Evolutionary conservation across 2,329 filamentous ascomycete genomes (phyloP).

Genomic region (Aspergillus pseudotamarii): DNA sequence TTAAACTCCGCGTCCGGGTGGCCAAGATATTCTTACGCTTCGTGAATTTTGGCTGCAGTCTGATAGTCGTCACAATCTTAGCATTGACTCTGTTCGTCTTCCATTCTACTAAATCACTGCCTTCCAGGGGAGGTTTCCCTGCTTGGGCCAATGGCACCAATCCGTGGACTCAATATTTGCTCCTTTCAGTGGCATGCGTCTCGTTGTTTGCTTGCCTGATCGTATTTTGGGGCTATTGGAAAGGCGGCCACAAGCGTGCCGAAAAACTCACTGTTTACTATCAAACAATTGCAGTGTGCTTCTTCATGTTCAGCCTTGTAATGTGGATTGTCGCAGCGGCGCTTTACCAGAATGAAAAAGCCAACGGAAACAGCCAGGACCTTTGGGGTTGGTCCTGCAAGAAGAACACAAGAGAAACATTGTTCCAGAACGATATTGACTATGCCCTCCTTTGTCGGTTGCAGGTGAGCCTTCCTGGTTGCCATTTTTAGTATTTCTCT

Average conservation of each 20-base stretch:
- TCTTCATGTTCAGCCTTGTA: constrained; percentile 89
- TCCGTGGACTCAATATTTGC: constrained; percentile 85
- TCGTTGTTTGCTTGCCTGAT: constrained; percentile 78
- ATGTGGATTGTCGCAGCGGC: constrained; percentile 90
- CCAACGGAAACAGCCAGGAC: constrained; percentile 76
- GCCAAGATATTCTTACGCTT: constrained; percentile 94
- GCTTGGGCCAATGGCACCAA: constrained; percentile 81
- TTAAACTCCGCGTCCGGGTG: constrained; percentile 86
- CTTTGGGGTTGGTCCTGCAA: constrained; percentile 99
- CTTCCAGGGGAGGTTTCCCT: constrained; percentile 76
- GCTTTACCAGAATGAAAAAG: constrained; percentile 76
- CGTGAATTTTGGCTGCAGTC: constrained; percentile 94
- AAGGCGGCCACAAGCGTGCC: constrained; percentile 82
- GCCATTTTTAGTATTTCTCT: constrained; percentile 14
- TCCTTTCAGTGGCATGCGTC: constrained; percentile 76
- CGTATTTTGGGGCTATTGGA: constrained; percentile 84
- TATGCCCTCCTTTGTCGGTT: constrained; percentile 91
- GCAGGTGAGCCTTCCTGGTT: constrained; percentile 60
- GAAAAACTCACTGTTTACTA: constrained; percentile 96
- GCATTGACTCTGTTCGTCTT: constrained; percentile 89
- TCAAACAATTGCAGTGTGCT: constrained; percentile 87
- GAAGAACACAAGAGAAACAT: constrained; percentile 75
- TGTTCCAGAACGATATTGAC: constrained; percentile 80
- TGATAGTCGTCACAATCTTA: constrained; percentile 91
- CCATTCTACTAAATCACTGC: constrained; percentile 77